These are phyloP conservation scores for Amanita pallidorosea DNA, from an alignment of 768 basidiomycete genomes.

Conservation along the genomic window DNA sequence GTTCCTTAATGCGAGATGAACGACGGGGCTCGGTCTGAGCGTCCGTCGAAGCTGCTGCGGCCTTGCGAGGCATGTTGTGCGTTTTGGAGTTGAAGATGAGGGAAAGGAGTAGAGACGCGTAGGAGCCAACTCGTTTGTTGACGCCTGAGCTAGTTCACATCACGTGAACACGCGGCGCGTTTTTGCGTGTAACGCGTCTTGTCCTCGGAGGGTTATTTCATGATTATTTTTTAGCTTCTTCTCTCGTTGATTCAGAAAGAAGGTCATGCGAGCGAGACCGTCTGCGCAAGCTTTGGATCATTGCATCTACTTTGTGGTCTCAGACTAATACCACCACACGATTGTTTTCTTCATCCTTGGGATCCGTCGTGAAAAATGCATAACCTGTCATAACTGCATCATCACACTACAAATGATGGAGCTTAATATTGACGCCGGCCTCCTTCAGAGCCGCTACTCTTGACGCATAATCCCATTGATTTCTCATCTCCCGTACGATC, in stretches of 20 bases:
- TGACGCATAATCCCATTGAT: background rate
- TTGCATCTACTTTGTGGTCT: too few relatives aligned
- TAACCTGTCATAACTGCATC: too few relatives aligned
- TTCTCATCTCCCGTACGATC: background rate
- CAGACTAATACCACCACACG: too few relatives aligned
- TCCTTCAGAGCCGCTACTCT: background rate
- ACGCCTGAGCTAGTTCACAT: slow-evolving; percentile 10
- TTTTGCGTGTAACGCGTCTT: slow-evolving; percentile 1
- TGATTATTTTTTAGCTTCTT: too few relatives aligned
- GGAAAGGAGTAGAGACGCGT: slow-evolving; percentile 15
- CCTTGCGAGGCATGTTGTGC: slow-evolving; percentile 59
- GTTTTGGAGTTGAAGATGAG: slow-evolving; percentile 10
- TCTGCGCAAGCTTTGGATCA: too few relatives aligned
- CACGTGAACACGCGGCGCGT: slow-evolving; percentile 16
- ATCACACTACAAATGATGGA: background rate
- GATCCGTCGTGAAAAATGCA: too few relatives aligned
- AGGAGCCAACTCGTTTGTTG: slow-evolving; percentile 15
- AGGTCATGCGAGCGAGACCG: too few relatives aligned
- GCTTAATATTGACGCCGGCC: background rate
- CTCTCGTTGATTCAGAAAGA: too few relatives aligned
- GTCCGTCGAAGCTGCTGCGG: slow-evolving; percentile 31
- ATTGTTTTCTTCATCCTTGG: too few relatives aligned
- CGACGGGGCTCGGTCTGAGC: slow-evolving; percentile 48
- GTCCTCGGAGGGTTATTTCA: too few relatives aligned
- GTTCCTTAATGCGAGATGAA: slow-evolving; percentile 66